A percentile compares a stretch with the other conserved stretches of the same genome.
phyloP scores from a whole-genome alignment of 176 grass and related monocot genomes.

The Microstegium vimineum region DNA sequence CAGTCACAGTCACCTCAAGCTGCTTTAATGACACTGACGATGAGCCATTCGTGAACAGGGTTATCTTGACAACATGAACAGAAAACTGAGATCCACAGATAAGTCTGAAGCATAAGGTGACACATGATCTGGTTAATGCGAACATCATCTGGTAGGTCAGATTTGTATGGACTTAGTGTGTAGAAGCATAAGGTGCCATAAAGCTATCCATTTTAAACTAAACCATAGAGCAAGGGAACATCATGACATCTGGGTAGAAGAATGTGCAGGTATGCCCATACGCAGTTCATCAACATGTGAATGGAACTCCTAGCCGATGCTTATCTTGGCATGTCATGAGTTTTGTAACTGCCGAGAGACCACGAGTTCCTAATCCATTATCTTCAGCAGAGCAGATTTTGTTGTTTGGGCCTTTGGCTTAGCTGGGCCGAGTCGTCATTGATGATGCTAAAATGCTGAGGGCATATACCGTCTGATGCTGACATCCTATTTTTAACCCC shows the following conservation, averaged over 20 bases:
- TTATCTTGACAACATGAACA: slow-evolving; percentile 83
- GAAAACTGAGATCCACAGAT: slow-evolving; percentile 33
- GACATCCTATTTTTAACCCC: not conserved
- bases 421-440: not conserved
- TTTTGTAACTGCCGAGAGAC: not conserved
- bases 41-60: slow-evolving; percentile 28
- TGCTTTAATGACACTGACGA: slow-evolving; percentile 1
- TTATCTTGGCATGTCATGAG: not conserved
- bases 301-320: not conserved
- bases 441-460: not conserved
- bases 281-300: not conserved
- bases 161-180: no score
- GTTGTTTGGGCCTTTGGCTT: not conserved
- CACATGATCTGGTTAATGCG: no score
- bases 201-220: not conserved
- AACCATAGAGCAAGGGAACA: not conserved
- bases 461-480: not conserved
- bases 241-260: no score
- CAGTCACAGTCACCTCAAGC: not conserved
- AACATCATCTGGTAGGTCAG: no score
- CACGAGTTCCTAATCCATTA: not conserved
- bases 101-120: slow-evolving; percentile 25
- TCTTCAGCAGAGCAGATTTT: not conserved
- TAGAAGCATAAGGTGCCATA: no score
- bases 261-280: not conserved